Evolutionary conservation across 441 rosid species (phyloP), one percentile per base, ranked within the genome.

Genomic region (Erysimum pusillum): DNA sequence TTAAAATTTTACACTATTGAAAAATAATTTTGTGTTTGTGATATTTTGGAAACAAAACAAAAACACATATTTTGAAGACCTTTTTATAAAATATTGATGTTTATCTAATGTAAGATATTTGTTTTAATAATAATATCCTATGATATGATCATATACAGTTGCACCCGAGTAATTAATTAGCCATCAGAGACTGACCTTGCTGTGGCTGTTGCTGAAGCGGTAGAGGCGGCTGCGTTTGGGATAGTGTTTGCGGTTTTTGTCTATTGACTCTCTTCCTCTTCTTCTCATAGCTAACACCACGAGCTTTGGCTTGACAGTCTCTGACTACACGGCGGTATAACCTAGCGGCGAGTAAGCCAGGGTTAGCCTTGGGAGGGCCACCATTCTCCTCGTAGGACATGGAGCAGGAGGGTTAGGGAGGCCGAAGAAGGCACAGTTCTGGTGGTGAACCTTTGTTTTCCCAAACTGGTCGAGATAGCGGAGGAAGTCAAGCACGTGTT

Each of bases 401-500:
- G 84, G 84, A 3, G 81, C 81, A 0, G 84, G 84, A 59, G 84
- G 84, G 52, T 81, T 77, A 31, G 81, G 84, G 22, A 73, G 74
- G 17, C 84, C 81, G n/a, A 76, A 81, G 74, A 81, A 81, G 61
- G 81, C 73, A 18, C 84, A 81, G 79, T 13, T 51, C n/a, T 69
- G 84, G 56, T 75, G 78, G 48, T 81, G 84, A 13, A 81, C 76
- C 10, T 81, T 81, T 20, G 84, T 81, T 70, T 81, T 81, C 5
- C 84, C 84, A 14, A 81, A 81, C 51, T 81, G 84, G 67, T 81
- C 84, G 0, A 81, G 79, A 64, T 79, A 79, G 2, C 81, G 79
- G 42, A 81, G 84, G 67, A 81, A 81, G 71, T 81, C 81, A 6
- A 81, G 84, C 8, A 81, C 84, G 56, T 81, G 84, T 14, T 81